These are phyloP conservation scores for Chrysoporthe deuterocubensis DNA, from an alignment of 2,329 filamentous ascomycete genomes.

Conservation along the genomic window DNA sequence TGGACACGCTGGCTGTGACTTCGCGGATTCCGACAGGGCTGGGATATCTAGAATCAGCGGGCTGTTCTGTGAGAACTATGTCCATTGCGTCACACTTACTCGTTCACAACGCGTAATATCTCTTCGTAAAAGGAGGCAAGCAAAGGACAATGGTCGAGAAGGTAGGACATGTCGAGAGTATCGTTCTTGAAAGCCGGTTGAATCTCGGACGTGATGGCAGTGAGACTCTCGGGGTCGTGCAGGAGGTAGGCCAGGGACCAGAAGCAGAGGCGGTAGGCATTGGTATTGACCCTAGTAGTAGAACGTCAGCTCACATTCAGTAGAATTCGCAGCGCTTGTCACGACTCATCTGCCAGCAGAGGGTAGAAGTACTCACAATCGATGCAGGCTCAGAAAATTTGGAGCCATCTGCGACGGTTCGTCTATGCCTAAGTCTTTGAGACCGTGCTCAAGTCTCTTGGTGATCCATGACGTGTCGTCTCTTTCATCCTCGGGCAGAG, in stretches of 20 bases:
- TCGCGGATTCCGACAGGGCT: too few species aligned
- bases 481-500: slow-evolving; percentile 12
- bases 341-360: neutral
- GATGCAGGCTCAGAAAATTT: slow-evolving; percentile 11
- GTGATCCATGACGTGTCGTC: slow-evolving; percentile 12
- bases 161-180: neutral
- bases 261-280: slow-evolving; percentile 13
- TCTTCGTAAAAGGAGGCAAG: too few species aligned
- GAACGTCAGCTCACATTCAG: neutral
- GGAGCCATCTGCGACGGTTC: slow-evolving; percentile 4
- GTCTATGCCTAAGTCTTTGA: slow-evolving; percentile 8
- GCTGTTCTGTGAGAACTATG: too few species aligned
- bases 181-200: too few species aligned
- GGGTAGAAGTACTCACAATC: neutral
- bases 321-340: neutral
- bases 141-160: slow-evolving; percentile 1
- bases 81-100: too few species aligned
- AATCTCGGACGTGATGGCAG: too few species aligned
- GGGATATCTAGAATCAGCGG: too few species aligned
- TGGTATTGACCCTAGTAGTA: neutral
- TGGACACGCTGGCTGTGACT: too few species aligned
- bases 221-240: neutral
- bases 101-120: too few species aligned
- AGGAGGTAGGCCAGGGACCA: slow-evolving; percentile 15
- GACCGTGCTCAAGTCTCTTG: slow-evolving; percentile 3